Evolutionary conservation across 2,329 filamentous ascomycete genomes (phyloP).

Genomic region (Colletotrichum lentis): DNA sequence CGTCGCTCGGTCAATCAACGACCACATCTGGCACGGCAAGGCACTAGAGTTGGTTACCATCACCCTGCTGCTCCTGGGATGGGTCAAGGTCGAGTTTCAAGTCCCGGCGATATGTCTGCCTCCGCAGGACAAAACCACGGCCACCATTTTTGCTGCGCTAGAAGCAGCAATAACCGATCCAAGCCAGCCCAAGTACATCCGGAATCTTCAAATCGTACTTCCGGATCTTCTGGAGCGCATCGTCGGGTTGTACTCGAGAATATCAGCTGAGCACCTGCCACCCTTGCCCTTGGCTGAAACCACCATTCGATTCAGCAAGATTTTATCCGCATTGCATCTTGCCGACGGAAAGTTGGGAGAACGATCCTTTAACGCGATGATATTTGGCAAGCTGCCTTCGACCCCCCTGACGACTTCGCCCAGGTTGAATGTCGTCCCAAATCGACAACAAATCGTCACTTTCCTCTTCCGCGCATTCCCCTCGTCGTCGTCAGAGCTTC

Average conservation of each 20-base stretch:
- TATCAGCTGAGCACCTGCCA: constrained; percentile 74
- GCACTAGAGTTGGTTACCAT: constrained; percentile 87
- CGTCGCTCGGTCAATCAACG: constrained; percentile 79
- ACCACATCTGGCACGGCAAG: constrained; percentile 98
- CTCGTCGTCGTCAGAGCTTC: constrained; percentile 67
- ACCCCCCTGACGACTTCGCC: constrained; percentile 61
- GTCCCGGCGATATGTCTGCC: constrained; percentile 67
- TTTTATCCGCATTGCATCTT: constrained; percentile 72
- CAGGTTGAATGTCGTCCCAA: constrained; percentile 63
- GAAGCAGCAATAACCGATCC: constrained; percentile 48
- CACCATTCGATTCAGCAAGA: constrained; percentile 75
- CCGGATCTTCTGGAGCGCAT: constrained; percentile 81
- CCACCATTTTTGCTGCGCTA: constrained; percentile 37
- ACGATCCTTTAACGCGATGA: constrained; percentile 69
- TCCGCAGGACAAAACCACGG: constrained; percentile 56
- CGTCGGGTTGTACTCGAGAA: constrained; percentile 74
- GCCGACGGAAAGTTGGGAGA: constrained; percentile 69
- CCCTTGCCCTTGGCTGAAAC: constrained; percentile 76
- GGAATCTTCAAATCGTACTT: constrained; percentile 65
- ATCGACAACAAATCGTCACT: constrained; percentile 69
- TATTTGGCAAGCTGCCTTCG: constrained; percentile 66
- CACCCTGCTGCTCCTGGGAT: constrained; percentile 83
- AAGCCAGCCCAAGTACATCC: constrained; percentile 61
- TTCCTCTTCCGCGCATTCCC: constrained; percentile 76
- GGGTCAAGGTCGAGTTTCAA: constrained; percentile 84